Evolutionary conservation across 2,329 filamentous ascomycete species (phyloP).

Genomic region (Ophiocordyceps camponoti-floridani): DNA sequence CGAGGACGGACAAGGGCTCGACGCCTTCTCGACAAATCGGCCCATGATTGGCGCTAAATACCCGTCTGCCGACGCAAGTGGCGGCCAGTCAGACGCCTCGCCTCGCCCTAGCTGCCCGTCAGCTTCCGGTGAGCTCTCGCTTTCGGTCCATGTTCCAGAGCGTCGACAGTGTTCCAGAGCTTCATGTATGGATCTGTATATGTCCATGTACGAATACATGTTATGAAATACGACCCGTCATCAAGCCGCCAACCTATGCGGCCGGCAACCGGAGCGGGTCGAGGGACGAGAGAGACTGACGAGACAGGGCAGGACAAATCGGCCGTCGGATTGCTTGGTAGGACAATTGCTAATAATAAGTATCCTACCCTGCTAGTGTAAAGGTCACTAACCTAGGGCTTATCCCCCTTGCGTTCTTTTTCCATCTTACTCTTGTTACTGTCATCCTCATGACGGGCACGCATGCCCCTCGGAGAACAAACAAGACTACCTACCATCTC

Average conservation of each 20-base stretch:
- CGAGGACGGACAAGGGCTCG: background rate
- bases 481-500: no score
- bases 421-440: background rate
- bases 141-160: background rate
- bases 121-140: slow-evolving; percentile 1
- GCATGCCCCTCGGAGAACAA: background rate
- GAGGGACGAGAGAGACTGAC: no score
- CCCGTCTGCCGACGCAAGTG: background rate
- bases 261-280: no score
- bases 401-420: background rate
- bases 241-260: background rate
- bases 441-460: background rate
- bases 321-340: no score
- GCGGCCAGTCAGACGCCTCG: background rate
- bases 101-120: background rate
- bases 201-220: background rate
- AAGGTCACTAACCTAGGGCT: background rate
- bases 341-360: no score
- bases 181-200: background rate
- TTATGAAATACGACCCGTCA: no score
- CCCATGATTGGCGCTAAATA: background rate
- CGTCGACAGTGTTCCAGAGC: no score
- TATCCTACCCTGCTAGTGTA: no score
- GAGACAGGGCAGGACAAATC: no score
- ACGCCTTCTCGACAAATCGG: background rate